Evolutionary conservation across 2,329 filamentous ascomycete genomes (phyloP), one percentile per base, ranked within the genome.

Genomic region (Macrophomina phaseolina): DNA sequence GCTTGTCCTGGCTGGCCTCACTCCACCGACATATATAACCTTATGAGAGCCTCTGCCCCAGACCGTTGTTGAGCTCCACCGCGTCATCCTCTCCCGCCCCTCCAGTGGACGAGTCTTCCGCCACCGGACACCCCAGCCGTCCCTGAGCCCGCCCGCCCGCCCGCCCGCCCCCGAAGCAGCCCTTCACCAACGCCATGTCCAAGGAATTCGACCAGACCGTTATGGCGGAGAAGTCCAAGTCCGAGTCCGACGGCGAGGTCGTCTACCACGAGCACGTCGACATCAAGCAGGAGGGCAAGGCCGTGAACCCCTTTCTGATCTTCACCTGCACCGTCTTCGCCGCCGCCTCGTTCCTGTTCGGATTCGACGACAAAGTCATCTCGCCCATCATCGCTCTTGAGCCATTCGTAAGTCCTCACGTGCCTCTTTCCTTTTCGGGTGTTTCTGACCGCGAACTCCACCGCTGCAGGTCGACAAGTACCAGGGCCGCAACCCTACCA

Each of bases 311-410:
- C 5, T 52, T 63, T 32, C 60, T 63, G 32, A 6, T 63, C 32
- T 6, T 14, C 5, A 63, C 60, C n/a, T 63, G 60, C 46, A 52
- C 60, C 45, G 12, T 18, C 23, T 63, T 63, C 60, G 60, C 60
- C 5, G 60, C 60, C 48, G 60, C 60, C 5, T 63, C 60, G 32
- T 63, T 63, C 46, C 60, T 63, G 32, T 63, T 63, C 46, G 60
- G 60, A 4, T 63, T 63, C 60, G 60, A 63, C 32, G 60, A 63
- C 60, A 63, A 63, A 3, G 60, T 63, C 45, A 63, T 63, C 48
- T 63, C 60, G 45, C 60, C 60, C 34, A 63, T 63, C 18, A 36
- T 63, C 60, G 60, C 60, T 9, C 60, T 63, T 45, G 45, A 63
- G 60, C 60, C 60, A 0, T 63, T 63, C 18, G 60, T 63, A 38